A percentile compares a stretch with the other conserved stretches of the same genome.
Evolutionary conservation across 179 eudicot species (phyloP).

Genomic region (Silene noctiflora): DNA sequence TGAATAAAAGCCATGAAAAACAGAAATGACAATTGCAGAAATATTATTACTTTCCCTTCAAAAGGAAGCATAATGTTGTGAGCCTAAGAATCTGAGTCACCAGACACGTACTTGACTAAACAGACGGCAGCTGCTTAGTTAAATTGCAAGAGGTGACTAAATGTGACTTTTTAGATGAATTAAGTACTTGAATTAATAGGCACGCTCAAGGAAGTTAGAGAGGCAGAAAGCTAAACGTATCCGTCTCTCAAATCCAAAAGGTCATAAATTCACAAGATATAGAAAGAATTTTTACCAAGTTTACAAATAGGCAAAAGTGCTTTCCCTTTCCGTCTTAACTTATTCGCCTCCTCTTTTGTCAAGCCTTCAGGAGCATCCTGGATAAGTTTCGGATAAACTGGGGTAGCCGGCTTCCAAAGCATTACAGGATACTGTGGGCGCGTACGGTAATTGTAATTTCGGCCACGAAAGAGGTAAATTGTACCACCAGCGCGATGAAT

Average conservation of each 20-base stretch:
- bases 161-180: not conserved
- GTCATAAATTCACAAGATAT: not conserved
- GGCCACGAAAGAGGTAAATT: slow-evolving; percentile 76
- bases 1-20: not conserved
- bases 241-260: slow-evolving; percentile 6
- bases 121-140: not conserved
- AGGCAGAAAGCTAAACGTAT: not conserved
- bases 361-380: slow-evolving; percentile 90
- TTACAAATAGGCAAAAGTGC: slow-evolving; percentile 70
- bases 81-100: not conserved
- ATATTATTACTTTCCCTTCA: not conserved
- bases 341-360: slow-evolving; percentile 74
- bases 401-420: slow-evolving; percentile 99
- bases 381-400: slow-evolving; percentile 94
- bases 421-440: slow-evolving; percentile 82
- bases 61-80: not conserved
- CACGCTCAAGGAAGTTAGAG: not conserved
- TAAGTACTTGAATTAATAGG: not conserved
- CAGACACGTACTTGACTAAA: not conserved
- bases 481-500: slow-evolving; percentile 82
- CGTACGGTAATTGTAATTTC: slow-evolving; percentile 66
- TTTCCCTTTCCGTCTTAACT: slow-evolving; percentile 61
- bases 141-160: not conserved
- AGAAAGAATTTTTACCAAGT: slow-evolving; percentile 46
- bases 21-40: not conserved